Percentiles rank a stretch among this genome's conserved stretches.
Conservation (phyloP, 352 stramenopile genomes). For the Elongisporangium anandrum region DNA sequence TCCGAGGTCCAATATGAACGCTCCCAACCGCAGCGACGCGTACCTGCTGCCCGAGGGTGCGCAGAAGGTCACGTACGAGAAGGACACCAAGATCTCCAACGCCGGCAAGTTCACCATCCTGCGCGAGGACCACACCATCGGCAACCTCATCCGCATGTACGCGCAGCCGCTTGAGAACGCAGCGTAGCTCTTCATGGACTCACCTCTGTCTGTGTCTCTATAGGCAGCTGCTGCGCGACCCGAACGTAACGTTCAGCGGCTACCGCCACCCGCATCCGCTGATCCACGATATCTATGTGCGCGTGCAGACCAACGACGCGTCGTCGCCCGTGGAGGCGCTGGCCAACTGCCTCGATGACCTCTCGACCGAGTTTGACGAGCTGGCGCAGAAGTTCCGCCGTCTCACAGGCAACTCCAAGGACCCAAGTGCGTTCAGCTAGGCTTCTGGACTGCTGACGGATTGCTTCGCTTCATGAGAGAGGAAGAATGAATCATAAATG, state of each 20-base stretch:
- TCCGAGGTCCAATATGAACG: conserved; percentile 72
- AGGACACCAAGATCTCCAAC: conserved; percentile 97
- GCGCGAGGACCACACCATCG: conserved; percentile 98
- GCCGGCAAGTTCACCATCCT: conserved; percentile 97
- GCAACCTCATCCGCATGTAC: conserved; percentile 97
- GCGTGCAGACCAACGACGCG: conserved; percentile 90
- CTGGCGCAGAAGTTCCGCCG: conserved; percentile 82
- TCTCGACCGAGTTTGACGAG: conserved; percentile 86
- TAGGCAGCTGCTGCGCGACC: conserved; percentile 87
- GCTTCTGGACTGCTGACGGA: background rate
- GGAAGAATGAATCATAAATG: background rate
- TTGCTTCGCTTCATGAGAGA: no score
- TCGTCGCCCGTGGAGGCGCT: conserved; percentile 79
- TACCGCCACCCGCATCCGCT: conserved; percentile 97
- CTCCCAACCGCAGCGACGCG: conserved; percentile 76
- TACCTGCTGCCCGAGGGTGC: conserved; percentile 83
- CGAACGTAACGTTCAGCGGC: conserved; percentile 90
- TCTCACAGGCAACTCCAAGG: conserved; percentile 79
- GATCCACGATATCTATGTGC: conserved; percentile 94
- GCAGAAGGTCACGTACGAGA: conserved; percentile 93
- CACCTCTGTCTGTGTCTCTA: background rate
- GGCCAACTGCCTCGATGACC: conserved; percentile 78
- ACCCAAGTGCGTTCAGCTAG: conserved; percentile 80
- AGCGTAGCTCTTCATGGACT: background rate
- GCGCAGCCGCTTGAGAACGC: conserved; percentile 6